These are phyloP conservation scores for Calonectria henricotiae DNA, from an alignment of 2,329 filamentous ascomycete species.

Conservation along the genomic window DNA sequence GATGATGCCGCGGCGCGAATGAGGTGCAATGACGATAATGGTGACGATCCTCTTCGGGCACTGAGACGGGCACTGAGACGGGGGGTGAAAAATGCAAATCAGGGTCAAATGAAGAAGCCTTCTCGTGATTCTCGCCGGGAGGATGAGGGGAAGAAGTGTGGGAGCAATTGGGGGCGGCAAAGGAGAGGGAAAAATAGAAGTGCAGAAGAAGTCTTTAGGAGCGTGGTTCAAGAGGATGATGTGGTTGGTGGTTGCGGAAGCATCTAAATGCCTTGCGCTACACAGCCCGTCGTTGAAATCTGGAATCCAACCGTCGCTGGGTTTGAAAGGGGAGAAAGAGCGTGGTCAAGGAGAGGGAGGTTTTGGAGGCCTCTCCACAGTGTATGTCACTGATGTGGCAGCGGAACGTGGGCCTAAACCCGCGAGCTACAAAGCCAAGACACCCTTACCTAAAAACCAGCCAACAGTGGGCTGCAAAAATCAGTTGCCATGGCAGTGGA, in stretches of 20 bases:
- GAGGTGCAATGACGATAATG: conserved; percentile 5
- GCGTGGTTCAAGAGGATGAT: conserved; percentile 7
- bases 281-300: conserved; percentile 17
- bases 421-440: conserved; percentile 21
- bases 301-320: conserved; percentile 7
- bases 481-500: conserved; percentile 1
- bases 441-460: conserved; percentile 18
- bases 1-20: conserved; percentile 15
- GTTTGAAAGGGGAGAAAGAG: conserved; percentile 29
- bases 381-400: conserved; percentile 29
- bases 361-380: conserved; percentile 25
- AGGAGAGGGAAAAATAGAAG: conserved; percentile 9
- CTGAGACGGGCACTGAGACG: not conserved
- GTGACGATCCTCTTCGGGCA: conserved; percentile 8
- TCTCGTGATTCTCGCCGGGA: conserved; percentile 26
- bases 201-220: conserved; percentile 3
- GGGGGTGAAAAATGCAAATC: not conserved
- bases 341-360: not conserved
- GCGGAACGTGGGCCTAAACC: conserved; percentile 10
- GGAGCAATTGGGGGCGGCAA: conserved; percentile 6
- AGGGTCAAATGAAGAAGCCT: not conserved
- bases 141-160: conserved; percentile 4
- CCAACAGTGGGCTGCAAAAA: conserved; percentile 4
- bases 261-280: not conserved
- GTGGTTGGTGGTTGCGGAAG: conserved; percentile 8